These are phyloP conservation scores for Trypanosomatidae sp. DNA, from an alignment of 208 protist genomes.

Conservation along the genomic window DNA sequence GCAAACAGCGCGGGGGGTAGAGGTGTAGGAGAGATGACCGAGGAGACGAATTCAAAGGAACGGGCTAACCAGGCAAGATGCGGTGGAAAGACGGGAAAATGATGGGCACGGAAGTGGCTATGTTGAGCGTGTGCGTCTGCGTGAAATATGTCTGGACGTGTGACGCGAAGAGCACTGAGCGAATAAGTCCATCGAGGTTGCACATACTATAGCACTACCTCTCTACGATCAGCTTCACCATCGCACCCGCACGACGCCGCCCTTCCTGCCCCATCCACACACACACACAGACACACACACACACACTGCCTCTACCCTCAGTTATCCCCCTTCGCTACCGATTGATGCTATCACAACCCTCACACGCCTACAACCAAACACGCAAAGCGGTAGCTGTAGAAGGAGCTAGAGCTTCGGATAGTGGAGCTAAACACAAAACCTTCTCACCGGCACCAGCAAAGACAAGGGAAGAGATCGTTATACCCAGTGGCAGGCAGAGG, in stretches of 20 bases:
- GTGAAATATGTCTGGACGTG: background rate
- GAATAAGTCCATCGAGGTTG: background rate
- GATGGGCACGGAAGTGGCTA: background rate
- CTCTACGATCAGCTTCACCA: background rate
- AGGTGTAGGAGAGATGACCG: too few relatives aligned
- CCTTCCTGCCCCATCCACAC: background rate
- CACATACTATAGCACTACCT: background rate
- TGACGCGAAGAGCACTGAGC: background rate
- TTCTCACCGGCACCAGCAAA: background rate
- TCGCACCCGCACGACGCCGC: background rate
- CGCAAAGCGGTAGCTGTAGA: background rate
- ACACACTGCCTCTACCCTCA: too few relatives aligned
- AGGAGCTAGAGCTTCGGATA: background rate
- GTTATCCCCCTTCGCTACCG: background rate
- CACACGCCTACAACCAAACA: background rate
- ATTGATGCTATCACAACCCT: background rate
- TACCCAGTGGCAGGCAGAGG: background rate
- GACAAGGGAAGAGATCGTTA: background rate
- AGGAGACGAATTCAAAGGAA: background rate
- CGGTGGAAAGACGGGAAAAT: background rate
- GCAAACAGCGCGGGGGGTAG: too few relatives aligned
- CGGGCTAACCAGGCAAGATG: background rate
- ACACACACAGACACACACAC: background rate
- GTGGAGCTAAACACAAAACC: background rate
- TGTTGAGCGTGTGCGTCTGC: background rate